Evolutionary conservation across 2,329 filamentous ascomycete genomes (phyloP), one percentile per base, ranked within the genome.

Genomic region (Bipolaris sorokiniana): DNA sequence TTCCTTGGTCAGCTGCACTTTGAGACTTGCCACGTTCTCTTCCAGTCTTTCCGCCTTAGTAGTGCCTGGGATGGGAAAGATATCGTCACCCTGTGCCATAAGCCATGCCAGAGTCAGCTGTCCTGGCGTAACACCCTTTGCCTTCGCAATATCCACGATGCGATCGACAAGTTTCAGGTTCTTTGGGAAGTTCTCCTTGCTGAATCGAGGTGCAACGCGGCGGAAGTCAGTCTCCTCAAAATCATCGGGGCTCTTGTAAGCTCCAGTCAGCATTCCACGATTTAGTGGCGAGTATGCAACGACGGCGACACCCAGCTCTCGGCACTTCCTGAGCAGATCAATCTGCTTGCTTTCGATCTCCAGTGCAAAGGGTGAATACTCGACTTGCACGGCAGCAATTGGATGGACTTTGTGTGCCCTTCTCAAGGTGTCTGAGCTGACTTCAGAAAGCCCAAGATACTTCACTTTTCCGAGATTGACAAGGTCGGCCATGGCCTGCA

Each of bases 11-110:
- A 76, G 38, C 23, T 66, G 53, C 3, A 76, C 58, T n/a, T 69
- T 54, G 45, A 71, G 41, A 7, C 65, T 59, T 4, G 53, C 68
- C 7, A 71, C 23, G 45, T 76, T 76, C 62, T 76, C 73, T 51
- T 70, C 67, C 38, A 76, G 40, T 22, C 71, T 63, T 22, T 69
- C 59, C 3, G 68, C 7, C 54, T 64, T 70, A 7, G 71, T 75
- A 10, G 73, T 76, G 7, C 84, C 84, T 0, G 83, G 83, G 55
- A 84, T 89, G 0, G 88, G 84, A 63, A 90, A 82, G 74, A 67
- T 73, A 53, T 71, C 77, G 5, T 83, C 81, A 76, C 81, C 76
- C 51, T 79, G 76, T 6, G 66, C 67, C 57, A 77, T 23, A 38
- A 78, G 46, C 75, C 77, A 78, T 6, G 75, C 74, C n/a, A 79